A percentile compares a stretch with the other conserved stretches of the same genome.
Evolutionary conservation across 2,329 filamentous ascomycete genomes (phyloP).

Genomic region (Alternaria arborescens): DNA sequence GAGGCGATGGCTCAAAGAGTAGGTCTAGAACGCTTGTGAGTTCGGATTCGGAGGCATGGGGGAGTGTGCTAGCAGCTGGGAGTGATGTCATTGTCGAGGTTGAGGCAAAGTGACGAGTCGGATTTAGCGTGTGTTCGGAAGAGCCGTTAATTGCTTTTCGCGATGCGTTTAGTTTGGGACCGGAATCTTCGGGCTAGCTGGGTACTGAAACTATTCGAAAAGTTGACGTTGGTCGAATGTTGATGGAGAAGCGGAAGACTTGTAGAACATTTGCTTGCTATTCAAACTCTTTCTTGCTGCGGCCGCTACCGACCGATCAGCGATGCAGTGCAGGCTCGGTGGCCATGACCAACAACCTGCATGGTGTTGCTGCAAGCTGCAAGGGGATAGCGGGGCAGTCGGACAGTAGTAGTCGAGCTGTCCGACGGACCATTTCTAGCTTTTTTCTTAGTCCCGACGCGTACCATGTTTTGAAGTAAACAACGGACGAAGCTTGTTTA

Average conservation of each 20-base stretch:
- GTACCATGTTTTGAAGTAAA: constrained; percentile 5
- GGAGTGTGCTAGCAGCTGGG: constrained; percentile 66
- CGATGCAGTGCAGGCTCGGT: constrained; percentile 1
- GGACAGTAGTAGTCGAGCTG: background rate
- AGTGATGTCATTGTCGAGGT: constrained; percentile 54
- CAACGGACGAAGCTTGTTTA: background rate
- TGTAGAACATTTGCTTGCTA: background rate
- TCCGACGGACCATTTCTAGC: constrained; percentile 7
- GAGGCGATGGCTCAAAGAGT: constrained; percentile 83
- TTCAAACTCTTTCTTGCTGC: constrained; percentile 6
- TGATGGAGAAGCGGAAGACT: background rate
- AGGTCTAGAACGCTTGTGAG: constrained; percentile 72
- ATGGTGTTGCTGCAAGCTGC: constrained; percentile 31
- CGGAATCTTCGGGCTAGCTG: background rate
- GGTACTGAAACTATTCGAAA: background rate
- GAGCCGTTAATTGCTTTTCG: constrained; percentile 8
- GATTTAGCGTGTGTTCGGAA: background rate
- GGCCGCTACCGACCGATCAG: constrained; percentile 41
- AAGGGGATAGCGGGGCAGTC: constrained; percentile 28
- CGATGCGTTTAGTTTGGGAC: constrained; percentile 8
- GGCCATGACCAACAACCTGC: background rate
- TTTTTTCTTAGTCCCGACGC: constrained; percentile 7
- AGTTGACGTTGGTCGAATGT: background rate
- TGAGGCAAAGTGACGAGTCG: background rate
- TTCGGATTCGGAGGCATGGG: constrained; percentile 62